Base-by-base conservation (phyloP, 352 stramenopile species). In the Phytophthora boehmeriae region DNA sequence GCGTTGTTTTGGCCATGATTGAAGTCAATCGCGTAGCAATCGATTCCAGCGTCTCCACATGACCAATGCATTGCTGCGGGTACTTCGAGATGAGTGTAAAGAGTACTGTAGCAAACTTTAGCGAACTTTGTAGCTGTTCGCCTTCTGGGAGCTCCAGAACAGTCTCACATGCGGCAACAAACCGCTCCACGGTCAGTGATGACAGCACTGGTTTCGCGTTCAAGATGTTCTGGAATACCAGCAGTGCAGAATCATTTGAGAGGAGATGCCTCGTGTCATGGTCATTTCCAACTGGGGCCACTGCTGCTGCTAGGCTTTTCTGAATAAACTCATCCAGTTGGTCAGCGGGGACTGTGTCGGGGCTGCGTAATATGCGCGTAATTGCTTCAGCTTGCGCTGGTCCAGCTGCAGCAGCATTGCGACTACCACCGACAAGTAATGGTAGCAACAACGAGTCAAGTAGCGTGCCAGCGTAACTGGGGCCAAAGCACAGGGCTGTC, bases 161-260 rank as follows among this genome's bases (percentile, higher is more conserved):
- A 10, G 56, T 23, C 47, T 89, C 79, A 23, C 68, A 82, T 19
- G 66, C 75, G 45, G 42, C 61, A 55, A 89, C 52, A 62, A 86
- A 73, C 36, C 49, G 63, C 38, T 89, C 78, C 16, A 92, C 42
- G 0, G 81, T 88, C 10, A 71, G 14, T 11, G 53, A 30, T 2
- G 76, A 66, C n/a, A 91, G 68, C 17, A 57, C 46, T 22, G 84
- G 75, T 17, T 90, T 88, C 20, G 75, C 68, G 28, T 80, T 89
- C 38, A 93, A 57, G 19, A 87, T 75, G 49, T 88, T 93, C 59
- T 92, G 84, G 42, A 87, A 81, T n/a, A 91, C 78, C 19, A 91
- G 67, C 13, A 93, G 47, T n/a, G 64, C 71, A 2, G 80, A 72
- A 25, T 93, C 84, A 43, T 86, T 91, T 14, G 80, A 67, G 8